These are phyloP conservation scores for Dicorynia guianensis DNA, from an alignment of 306 rosid genomes.

Conservation along the genomic window DNA sequence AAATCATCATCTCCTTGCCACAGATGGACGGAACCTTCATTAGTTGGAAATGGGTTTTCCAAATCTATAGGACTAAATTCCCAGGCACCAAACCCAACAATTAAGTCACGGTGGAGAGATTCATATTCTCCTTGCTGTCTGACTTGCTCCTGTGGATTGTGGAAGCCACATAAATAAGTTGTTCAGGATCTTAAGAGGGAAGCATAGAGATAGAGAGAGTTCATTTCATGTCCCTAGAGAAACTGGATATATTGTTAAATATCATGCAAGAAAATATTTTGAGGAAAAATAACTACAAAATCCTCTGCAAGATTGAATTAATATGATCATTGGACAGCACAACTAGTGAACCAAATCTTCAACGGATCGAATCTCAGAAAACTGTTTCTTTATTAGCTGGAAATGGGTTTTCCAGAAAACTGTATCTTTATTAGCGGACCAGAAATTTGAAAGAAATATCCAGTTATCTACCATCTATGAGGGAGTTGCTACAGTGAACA, in stretches of 20 bases:
- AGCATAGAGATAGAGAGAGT: not conserved
- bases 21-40: conserved; percentile 64
- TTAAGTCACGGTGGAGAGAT: conserved; percentile 56
- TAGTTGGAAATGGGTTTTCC: conserved; percentile 67
- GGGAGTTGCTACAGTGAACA: too few species aligned
- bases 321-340: conserved; percentile 19
- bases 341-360: conserved; percentile 17
- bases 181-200: not conserved
- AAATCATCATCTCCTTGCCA: conserved; percentile 82
- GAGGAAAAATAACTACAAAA: conserved; percentile 24
- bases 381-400: not conserved
- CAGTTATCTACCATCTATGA: too few species aligned
- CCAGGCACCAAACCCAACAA: conserved; percentile 71
- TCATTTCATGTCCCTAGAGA: not conserved
- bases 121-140: conserved; percentile 69
- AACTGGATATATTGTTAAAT: not conserved
- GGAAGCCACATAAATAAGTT: conserved; percentile 39
- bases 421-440: too few species aligned
- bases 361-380: conserved; percentile 9
- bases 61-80: conserved; percentile 74
- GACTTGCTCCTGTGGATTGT: conserved; percentile 60
- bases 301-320: not conserved
- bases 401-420: too few species aligned
- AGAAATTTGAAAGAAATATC: too few species aligned
- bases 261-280: conserved; percentile 12